Evolutionary conservation across 176 grass and related monocot genomes (phyloP).

Genomic region (Triticum dicoccoides): DNA sequence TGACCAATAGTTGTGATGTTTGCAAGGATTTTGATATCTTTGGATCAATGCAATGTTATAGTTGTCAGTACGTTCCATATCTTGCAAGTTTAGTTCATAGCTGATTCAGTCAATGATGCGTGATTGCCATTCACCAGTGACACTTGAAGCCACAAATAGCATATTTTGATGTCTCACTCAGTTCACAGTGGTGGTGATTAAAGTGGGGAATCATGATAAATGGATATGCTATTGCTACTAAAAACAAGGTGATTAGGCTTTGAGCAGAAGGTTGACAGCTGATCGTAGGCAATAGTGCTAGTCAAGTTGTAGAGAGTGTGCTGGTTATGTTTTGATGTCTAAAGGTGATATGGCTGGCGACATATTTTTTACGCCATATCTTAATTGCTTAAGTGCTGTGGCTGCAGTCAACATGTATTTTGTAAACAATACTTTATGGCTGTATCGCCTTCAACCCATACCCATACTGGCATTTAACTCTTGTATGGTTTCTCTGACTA

Average conservation of each 20-base stretch:
- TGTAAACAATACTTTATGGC: neutral
- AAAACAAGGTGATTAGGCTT: neutral
- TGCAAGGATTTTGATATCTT: slow-evolving; percentile 1
- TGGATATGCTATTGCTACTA: neutral
- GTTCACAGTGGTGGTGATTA: neutral
- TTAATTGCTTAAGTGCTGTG: slow-evolving; percentile 11
- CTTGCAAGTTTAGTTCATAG: neutral
- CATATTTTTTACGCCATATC: neutral
- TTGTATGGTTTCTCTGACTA: slow-evolving; percentile 4
- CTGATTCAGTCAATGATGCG: neutral
- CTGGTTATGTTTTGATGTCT: neutral
- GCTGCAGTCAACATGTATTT: neutral
- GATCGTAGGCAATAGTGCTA: neutral
- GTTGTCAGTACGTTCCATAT: slow-evolving; percentile 2
- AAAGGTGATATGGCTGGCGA: neutral
- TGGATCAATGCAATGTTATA: neutral
- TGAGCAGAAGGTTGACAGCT: neutral
- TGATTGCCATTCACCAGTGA: neutral
- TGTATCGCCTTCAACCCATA: neutral
- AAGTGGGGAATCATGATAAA: neutral
- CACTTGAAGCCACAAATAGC: neutral
- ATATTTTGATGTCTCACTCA: neutral
- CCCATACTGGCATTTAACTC: neutral
- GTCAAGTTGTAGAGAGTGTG: slow-evolving; percentile 1
- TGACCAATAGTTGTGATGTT: no score